A percentile compares a stretch with the other conserved stretches of the same genome.
phyloP scores from a whole-genome alignment of 1,139 yeast genomes.

The Candida sp. region DNA sequence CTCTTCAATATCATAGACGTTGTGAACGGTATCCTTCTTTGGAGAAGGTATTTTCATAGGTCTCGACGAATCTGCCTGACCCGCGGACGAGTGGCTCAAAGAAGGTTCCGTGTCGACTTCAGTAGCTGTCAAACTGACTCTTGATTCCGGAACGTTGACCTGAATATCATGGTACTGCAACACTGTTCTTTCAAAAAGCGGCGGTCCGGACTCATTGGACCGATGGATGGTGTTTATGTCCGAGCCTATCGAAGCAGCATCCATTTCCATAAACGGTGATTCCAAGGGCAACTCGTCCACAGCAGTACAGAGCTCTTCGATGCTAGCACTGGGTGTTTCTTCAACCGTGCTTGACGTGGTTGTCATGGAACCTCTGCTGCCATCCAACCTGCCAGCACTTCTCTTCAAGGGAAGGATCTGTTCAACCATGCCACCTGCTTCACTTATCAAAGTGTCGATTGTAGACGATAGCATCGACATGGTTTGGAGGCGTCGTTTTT shows the following conservation, averaged over 20 bases:
- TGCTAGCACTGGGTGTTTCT: neutral
- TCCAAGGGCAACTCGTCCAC: conserved; percentile 1
- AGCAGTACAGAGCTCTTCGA: conserved; percentile 2
- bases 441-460: conserved; percentile 5
- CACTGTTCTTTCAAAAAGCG: conserved; percentile 12
- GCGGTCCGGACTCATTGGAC: neutral
- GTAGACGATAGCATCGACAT: conserved; percentile 6
- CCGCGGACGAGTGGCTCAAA: neutral
- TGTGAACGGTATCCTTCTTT: neutral
- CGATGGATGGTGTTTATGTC: conserved; percentile 1
- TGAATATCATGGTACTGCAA: conserved; percentile 12
- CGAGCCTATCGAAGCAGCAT: neutral
- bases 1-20: neutral
- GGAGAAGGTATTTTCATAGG: neutral
- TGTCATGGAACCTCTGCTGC: neutral
- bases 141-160: conserved; percentile 10
- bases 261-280: neutral
- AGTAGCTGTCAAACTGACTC: conserved; percentile 9
- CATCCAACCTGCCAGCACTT: neutral
- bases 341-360: neutral
- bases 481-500: neutral
- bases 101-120: conserved; percentile 7
- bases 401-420: neutral
- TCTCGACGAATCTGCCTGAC: neutral
- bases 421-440: conserved; percentile 3